Evolutionary conservation across 139 green algal species (phyloP), one percentile per base, ranked within the genome.

Genomic region (Marvania coccoides): DNA sequence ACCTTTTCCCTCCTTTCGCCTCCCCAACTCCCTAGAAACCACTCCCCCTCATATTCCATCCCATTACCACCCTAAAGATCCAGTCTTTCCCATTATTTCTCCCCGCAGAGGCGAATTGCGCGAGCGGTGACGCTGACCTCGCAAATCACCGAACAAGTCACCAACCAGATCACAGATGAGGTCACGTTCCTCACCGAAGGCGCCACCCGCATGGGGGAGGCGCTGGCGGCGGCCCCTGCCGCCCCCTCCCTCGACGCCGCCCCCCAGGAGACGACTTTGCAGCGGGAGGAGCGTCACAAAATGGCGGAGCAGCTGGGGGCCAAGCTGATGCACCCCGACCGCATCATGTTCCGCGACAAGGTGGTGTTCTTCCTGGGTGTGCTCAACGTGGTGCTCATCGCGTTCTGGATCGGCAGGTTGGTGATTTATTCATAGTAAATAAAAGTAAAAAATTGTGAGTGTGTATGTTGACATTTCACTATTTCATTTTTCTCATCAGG

Each of bases 401-500:
- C n/a, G 3, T 66, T 33, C 37, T 66, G 34, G 59, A 29, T 48
- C 28, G 59, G 59, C 12, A 35, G 38, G n/a, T n/a, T 14, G 1
- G 23, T 34, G 1, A 39, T 19, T 38, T 34, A 36, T n/a, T 36
- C n/a, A 15, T 24, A 30, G 6, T 58, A 7, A 67, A 26, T 24
- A 1, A 46, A 40, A 33, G 7, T 12, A 48, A n/a, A 13, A 33
- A 61, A 5, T 6, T 37, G 36, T 30, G 34, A 30, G 4, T 48
- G 42, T 29, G 15, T 24, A 58, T 24, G 8, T n/a, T 14, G 13
- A 40, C 13, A 29, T 38, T 40, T 38, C 58, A 73, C 46, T 30
- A 28, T 79, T 46, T 73, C 46, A 3, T 47, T 62, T 15, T 79
- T 68, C 39, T 94, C 85, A 85, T 60, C 91, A 15, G 85, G 83